Percentiles rank a stretch among this genome's conserved stretches.
Conservation (phyloP, 2,329 filamentous ascomycete genomes). For the Ramichloridium luteum region DNA sequence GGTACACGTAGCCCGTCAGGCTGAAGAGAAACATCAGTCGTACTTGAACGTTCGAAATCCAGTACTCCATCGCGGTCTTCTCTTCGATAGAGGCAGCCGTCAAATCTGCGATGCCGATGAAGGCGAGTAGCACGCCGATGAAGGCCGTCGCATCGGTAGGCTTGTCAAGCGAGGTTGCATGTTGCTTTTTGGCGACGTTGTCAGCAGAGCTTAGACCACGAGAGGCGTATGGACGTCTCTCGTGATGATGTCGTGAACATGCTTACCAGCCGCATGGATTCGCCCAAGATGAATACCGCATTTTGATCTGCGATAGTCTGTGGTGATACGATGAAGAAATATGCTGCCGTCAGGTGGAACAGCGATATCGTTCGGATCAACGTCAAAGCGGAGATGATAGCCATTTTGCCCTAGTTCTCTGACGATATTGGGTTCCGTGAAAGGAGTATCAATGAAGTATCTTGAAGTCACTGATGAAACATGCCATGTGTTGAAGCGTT, state of each 20-base stretch:
- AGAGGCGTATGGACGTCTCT: too few relatives aligned
- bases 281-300: slow-evolving; percentile 67
- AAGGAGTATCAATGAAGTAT: too few relatives aligned
- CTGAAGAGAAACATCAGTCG: slow-evolving; percentile 51
- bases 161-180: slow-evolving; percentile 53
- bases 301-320: slow-evolving; percentile 62
- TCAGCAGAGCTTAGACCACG: slow-evolving; percentile 1
- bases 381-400: slow-evolving; percentile 64
- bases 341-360: slow-evolving; percentile 73
- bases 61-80: slow-evolving; percentile 33
- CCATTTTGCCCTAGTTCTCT: too few relatives aligned
- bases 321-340: slow-evolving; percentile 69
- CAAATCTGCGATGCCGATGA: slow-evolving; percentile 40
- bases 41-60: slow-evolving; percentile 46
- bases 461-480: too few relatives aligned
- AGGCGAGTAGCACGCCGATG: slow-evolving; percentile 56
- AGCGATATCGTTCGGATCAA: slow-evolving; percentile 72
- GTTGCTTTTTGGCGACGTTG: slow-evolving; percentile 41
- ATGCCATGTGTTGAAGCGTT: too few relatives aligned
- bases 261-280: slow-evolving; percentile 67
- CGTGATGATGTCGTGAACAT: background rate
- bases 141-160: slow-evolving; percentile 56
- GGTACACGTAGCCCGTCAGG: slow-evolving; percentile 52
- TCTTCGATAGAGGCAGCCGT: slow-evolving; percentile 35
- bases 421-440: too few relatives aligned